These are phyloP conservation scores for Astrothelium macrocarpum DNA, from an alignment of 495 filamentous ascomycete genomes.

Conservation along the genomic window DNA sequence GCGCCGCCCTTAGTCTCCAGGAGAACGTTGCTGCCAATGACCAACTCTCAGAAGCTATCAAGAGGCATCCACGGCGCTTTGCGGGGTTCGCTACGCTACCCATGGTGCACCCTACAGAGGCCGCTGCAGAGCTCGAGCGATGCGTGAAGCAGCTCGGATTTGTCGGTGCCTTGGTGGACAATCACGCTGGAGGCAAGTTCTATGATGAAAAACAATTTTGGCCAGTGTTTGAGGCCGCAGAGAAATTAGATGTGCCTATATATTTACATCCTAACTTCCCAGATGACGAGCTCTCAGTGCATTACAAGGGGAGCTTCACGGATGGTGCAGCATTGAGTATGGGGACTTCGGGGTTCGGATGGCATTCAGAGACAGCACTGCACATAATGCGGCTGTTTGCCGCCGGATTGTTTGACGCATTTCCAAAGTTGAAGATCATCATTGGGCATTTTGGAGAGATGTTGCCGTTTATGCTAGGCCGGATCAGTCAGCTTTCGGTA, in stretches of 20 bases:
- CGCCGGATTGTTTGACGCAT: conserved; percentile 41
- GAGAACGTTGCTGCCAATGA: conserved; percentile 42
- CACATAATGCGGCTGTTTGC: conserved; percentile 36
- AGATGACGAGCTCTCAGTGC: conserved; percentile 25
- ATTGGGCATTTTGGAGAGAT: conserved; percentile 41
- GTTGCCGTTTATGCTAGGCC: conserved; percentile 37
- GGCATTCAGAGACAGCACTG: conserved; percentile 41
- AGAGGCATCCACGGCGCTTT: conserved; percentile 37
- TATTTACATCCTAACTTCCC: conserved; percentile 49
- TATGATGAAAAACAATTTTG: conserved; percentile 40
- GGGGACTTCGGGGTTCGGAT: conserved; percentile 35
- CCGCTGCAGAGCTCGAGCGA: conserved; percentile 41
- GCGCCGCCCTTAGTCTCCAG: conserved; percentile 19
- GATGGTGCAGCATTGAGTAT: conserved; percentile 30
- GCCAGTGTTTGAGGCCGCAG: conserved; percentile 39
- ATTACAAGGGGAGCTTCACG: conserved; percentile 36
- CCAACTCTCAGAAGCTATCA: conserved; percentile 41
- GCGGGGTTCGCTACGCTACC: conserved; percentile 48
- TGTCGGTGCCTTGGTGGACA: conserved; percentile 49
- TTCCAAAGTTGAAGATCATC: conserved; percentile 37
- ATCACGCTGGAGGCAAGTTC: conserved; percentile 40
- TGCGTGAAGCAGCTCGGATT: conserved; percentile 40
- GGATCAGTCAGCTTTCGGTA: conserved; percentile 25
- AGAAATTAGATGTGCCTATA: conserved; percentile 46
- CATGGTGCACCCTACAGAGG: conserved; percentile 37